Conservation (phyloP, 73 alveolate species). For the Paramecium sexaurelia region DNA sequence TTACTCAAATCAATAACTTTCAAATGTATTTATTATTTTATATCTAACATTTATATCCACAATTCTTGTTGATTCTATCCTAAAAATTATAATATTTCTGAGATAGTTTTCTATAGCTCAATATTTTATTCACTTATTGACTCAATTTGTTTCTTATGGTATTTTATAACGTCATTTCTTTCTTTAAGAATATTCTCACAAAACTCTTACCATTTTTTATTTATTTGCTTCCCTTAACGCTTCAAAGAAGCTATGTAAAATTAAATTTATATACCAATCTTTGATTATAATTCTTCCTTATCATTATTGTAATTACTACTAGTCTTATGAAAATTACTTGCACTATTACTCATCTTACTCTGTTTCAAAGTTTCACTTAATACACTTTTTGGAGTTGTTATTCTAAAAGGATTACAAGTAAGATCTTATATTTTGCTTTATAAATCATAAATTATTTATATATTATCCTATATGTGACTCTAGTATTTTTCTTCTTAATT, state of each 20-base stretch:
- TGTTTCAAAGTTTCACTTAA: slow-evolving; percentile 27
- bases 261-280: background rate
- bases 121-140: background rate
- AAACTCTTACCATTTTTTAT: slow-evolving; percentile 44
- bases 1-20: background rate
- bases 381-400: slow-evolving; percentile 13
- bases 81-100: background rate
- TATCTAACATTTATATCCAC: slow-evolving; percentile 18
- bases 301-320: background rate
- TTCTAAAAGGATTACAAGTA: background rate
- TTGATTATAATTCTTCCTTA: background rate
- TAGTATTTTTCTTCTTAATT: slow-evolving; percentile 33
- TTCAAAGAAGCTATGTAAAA: background rate
- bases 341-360: slow-evolving; percentile 38
- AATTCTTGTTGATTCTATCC: background rate
- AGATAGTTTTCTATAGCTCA: background rate
- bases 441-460: slow-evolving; percentile 40
- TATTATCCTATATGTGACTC: slow-evolving; percentile 21
- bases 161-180: slow-evolving; percentile 17
- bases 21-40: background rate
- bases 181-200: slow-evolving; percentile 41
- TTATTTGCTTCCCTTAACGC: slow-evolving; percentile 3
- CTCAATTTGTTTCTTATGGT: background rate
- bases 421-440: slow-evolving; percentile 38
- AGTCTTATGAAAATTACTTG: background rate